phyloP scores from a whole-genome alignment of 2,329 filamentous ascomycete species.

The Sarocladiaceae sp. region DNA sequence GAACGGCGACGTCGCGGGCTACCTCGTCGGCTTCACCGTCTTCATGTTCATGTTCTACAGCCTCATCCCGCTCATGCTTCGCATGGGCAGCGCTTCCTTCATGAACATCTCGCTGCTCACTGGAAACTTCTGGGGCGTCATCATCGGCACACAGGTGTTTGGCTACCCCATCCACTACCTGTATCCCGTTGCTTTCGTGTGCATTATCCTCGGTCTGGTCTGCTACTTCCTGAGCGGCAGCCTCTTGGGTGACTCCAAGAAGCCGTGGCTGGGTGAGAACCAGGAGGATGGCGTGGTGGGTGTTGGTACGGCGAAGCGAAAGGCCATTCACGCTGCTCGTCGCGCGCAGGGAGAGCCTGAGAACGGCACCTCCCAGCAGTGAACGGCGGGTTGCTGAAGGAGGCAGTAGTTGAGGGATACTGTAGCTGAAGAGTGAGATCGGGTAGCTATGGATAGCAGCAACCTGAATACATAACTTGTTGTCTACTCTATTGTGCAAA shows the following conservation, averaged over 20 bases:
- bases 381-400: too few species aligned
- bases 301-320: slow-evolving; percentile 77
- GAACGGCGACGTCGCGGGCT: slow-evolving; percentile 66
- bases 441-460: too few species aligned
- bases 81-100: slow-evolving; percentile 85
- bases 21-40: slow-evolving; percentile 84
- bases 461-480: too few species aligned
- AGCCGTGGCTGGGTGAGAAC: slow-evolving; percentile 87
- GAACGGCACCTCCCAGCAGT: slow-evolving; percentile 13
- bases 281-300: slow-evolving; percentile 78
- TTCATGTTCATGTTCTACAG: slow-evolving; percentile 81
- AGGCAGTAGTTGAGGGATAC: too few species aligned
- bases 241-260: slow-evolving; percentile 78
- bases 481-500: too few species aligned
- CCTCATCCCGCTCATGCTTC: slow-evolving; percentile 78
- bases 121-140: slow-evolving; percentile 93
- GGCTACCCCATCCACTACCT: slow-evolving; percentile 74
- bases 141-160: slow-evolving; percentile 86
- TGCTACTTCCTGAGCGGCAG: slow-evolving; percentile 83
- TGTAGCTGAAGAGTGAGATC: too few species aligned
- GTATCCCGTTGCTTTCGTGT: slow-evolving; percentile 92
- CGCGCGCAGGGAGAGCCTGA: slow-evolving; percentile 29
- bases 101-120: slow-evolving; percentile 95
- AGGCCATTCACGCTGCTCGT: slow-evolving; percentile 55
- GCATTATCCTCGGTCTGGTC: slow-evolving; percentile 80